These are phyloP conservation scores for Miscanthus sacchariflorus DNA, from an alignment of 202 grass and related monocot species.

Conservation along the genomic window DNA sequence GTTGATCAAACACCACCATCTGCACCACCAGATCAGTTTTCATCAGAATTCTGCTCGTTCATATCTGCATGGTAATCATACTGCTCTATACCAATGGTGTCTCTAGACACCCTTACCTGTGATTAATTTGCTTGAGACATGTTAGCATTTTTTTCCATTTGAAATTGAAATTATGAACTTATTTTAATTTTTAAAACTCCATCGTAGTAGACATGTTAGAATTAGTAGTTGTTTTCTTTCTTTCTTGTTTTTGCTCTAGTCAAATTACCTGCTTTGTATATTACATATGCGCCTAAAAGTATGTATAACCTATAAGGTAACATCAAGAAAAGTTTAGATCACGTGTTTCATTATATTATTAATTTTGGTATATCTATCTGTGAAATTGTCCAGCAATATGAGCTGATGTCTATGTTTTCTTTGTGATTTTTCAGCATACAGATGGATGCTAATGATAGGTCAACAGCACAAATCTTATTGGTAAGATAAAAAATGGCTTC, in stretches of 20 bases:
- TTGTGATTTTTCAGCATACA: slow-evolving; percentile 67
- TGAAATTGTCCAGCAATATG: not conserved
- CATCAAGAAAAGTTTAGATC: not conserved
- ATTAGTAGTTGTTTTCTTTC: no score
- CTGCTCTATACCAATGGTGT: not conserved
- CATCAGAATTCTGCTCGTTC: slow-evolving; percentile 89
- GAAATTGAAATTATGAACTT: no score
- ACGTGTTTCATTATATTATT: not conserved
- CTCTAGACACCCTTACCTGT: no score
- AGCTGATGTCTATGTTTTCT: slow-evolving; percentile 6
- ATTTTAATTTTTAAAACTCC: no score
- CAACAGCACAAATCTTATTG: slow-evolving; percentile 59
- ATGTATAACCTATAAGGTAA: not conserved
- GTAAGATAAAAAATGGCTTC: slow-evolving; percentile 48
- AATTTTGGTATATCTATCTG: slow-evolving; percentile 14
- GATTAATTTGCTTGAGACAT: no score
- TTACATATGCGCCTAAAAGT: not conserved
- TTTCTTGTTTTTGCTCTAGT: not conserved
- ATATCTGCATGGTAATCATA: slow-evolving; percentile 76
- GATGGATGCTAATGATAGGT: slow-evolving; percentile 67
- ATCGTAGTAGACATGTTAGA: no score
- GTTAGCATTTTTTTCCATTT: not conserved
- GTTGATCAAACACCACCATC: slow-evolving; percentile 70
- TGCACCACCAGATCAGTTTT: slow-evolving; percentile 69
- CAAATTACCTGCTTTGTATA: not conserved